A percentile compares a stretch with the other conserved stretches of the same genome.
phyloP scores from a whole-genome alignment of 345 rosid species.

The Dimocarpus longan region DNA sequence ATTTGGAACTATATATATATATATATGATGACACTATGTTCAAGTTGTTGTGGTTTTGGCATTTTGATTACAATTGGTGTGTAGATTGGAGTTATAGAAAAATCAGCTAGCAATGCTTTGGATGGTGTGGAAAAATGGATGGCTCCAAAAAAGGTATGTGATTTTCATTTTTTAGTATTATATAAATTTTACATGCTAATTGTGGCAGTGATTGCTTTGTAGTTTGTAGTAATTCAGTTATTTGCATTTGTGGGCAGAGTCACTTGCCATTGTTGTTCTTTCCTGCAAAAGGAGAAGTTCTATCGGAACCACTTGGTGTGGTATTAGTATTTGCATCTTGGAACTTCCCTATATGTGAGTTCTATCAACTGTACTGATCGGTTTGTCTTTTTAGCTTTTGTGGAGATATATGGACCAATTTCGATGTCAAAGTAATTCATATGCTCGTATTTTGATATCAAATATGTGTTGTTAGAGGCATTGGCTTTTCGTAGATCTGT shows the following conservation, averaged over 20 bases:
- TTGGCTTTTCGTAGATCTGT: no score
- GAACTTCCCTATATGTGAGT: conserved; percentile 91
- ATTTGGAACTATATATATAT: no score
- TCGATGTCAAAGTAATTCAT: not conserved
- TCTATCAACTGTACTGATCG: not conserved
- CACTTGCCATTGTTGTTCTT: conserved; percentile 54
- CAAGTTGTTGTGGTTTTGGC: not conserved
- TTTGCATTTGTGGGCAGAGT: conserved; percentile 35
- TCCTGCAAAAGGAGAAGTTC: conserved; percentile 65
- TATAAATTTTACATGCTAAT: no score
- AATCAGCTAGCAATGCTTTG: conserved; percentile 56
- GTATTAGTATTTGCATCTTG: conserved; percentile 75
- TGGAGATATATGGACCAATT: not conserved
- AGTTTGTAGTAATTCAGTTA: no score
- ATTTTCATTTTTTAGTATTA: no score
- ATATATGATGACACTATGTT: not conserved
- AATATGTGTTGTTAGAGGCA: no score
- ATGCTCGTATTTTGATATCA: not conserved
- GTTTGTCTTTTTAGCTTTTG: not conserved
- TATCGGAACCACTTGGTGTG: conserved; percentile 77
- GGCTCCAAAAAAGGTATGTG: conserved; percentile 63
- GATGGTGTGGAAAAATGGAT: conserved; percentile 71
- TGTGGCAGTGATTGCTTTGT: no score
- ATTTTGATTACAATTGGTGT: not conserved
- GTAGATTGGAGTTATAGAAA: conserved; percentile 60